Conservation (phyloP, 257 asterid genomes). For the Anisodus acutangulus region DNA sequence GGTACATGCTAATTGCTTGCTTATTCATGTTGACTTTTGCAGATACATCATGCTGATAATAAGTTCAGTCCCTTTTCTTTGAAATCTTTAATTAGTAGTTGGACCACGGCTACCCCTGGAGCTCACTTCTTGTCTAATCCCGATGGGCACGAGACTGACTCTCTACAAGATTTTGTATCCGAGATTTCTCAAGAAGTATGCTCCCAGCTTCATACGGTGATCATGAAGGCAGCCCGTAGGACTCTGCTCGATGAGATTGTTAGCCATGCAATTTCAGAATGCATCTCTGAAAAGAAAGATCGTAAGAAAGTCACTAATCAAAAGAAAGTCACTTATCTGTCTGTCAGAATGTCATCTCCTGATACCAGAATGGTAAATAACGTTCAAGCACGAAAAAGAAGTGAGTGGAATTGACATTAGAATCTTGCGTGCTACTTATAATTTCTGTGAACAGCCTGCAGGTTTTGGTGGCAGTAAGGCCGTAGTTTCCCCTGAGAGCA, state of each 20-base stretch:
- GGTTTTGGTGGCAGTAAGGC: slow-evolving; percentile 43
- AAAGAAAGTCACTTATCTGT: slow-evolving; percentile 43
- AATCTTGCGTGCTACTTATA: slow-evolving; percentile 5
- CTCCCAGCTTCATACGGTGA: slow-evolving; percentile 71
- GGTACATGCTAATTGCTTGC: slow-evolving; percentile 31
- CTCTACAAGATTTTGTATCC: slow-evolving; percentile 53
- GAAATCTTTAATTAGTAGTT: slow-evolving; percentile 59
- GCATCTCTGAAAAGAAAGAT: slow-evolving; percentile 58
- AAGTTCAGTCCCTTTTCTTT: slow-evolving; percentile 59
- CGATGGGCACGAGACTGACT: slow-evolving; percentile 43
- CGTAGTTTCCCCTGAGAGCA: slow-evolving; percentile 39
- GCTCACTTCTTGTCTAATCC: slow-evolving; percentile 41
- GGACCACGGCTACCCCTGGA: slow-evolving; percentile 57
- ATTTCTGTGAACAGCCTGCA: slow-evolving; percentile 49
- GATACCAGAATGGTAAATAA: slow-evolving; percentile 49
- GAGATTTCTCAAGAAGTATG: slow-evolving; percentile 74
- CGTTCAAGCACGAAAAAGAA: slow-evolving; percentile 21
- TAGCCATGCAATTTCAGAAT: slow-evolving; percentile 65
- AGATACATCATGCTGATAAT: slow-evolving; percentile 70
- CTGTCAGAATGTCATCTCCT: slow-evolving; percentile 43
- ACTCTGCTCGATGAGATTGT: slow-evolving; percentile 85
- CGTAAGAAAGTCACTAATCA: slow-evolving; percentile 44
- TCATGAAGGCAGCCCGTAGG: slow-evolving; percentile 90
- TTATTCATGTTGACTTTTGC: slow-evolving; percentile 42
- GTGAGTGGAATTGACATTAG: slow-evolving; percentile 26